Evolutionary conservation across 164 flowering plant species (phyloP).

Genomic region (Vitis amurensis): DNA sequence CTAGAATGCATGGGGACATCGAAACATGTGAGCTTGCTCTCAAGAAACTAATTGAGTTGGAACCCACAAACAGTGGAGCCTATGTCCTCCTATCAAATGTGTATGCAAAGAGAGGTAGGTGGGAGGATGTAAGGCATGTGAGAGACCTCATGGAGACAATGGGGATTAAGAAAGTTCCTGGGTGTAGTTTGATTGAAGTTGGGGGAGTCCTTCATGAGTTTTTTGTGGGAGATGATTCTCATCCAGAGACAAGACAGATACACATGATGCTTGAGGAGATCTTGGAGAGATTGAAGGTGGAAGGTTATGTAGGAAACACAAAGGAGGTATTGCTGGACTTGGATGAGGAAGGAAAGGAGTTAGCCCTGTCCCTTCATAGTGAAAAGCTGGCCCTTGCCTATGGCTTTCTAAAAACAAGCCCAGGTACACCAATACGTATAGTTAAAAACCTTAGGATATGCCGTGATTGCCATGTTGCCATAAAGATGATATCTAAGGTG

Average conservation of each 20-base stretch:
- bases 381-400: conserved; percentile 38
- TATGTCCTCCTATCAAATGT: conserved; percentile 47
- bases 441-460: conserved; percentile 40
- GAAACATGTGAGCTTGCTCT: conserved; percentile 31
- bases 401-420: conserved; percentile 22
- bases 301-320: conserved; percentile 28
- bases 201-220: conserved; percentile 43
- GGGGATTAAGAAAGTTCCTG: conserved; percentile 35
- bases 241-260: conserved; percentile 26
- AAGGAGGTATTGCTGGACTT: conserved; percentile 32
- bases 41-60: conserved; percentile 30
- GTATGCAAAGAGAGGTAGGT: conserved; percentile 32
- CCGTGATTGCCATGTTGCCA: conserved; percentile 36
- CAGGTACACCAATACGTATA: conserved; percentile 27
- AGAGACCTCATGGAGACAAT: conserved; percentile 33
- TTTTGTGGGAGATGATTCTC: conserved; percentile 35
- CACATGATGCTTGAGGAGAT: conserved; percentile 39
- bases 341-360: conserved; percentile 41
- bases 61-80: conserved; percentile 33
- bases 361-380: conserved; percentile 30
- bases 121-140: conserved; percentile 35
- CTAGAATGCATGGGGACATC: conserved; percentile 31
- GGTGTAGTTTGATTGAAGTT: conserved; percentile 42
- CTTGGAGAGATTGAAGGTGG: conserved; percentile 25
- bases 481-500: conserved; percentile 32